Evolutionary conservation across 495 filamentous ascomycete genomes (phyloP), one percentile per base, ranked within the genome.

Genomic region (Platismatia glauca): DNA sequence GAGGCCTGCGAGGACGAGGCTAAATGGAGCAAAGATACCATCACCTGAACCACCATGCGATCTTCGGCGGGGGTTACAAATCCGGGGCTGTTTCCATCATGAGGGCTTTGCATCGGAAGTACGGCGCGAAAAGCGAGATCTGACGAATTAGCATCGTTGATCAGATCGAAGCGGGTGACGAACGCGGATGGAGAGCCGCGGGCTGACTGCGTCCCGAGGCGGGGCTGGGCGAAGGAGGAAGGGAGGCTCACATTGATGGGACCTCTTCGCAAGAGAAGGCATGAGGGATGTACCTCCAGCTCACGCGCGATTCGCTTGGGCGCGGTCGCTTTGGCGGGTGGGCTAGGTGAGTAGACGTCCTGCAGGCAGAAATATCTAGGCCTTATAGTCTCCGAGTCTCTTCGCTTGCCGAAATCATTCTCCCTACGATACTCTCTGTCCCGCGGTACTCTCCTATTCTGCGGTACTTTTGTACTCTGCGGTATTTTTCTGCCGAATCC

Each of bases 11-110:
- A 31, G 24, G 13, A 52, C 7, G 12, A 52, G 1, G 13, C 48
- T 52, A 13, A 52, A 3, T 1, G 6, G 13, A 18, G 27, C 16
- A 15, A 7, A 52, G 87, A 50, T 94, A 96, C 70, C 92, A 97
- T 72, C 88, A 95, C 75, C 71, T 97, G 52, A 97, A 96, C 61
- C 91, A 96, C 63, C 84, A 89, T 77, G 86, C 88, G 61, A 77
- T 96, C 55, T 96, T 97, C 74, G 88, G 88, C 0, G 83, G 84
- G 4, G 85, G 86, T 6, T 95, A 95, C 73, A 79, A 82, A 33
- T 78, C 77, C 22, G 86, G 88, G 31, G 88, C 89, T 39, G 78
- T 91, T 70, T 78, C 80, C 15, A 91, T 89, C 50, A 92, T 93
- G 87, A 81, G 79, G 72, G 81, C 75, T 55, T 74, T 95, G 68